These are phyloP conservation scores for Paulownia fortunei DNA, from an alignment of 257 asterid genomes.

Conservation along the genomic window DNA sequence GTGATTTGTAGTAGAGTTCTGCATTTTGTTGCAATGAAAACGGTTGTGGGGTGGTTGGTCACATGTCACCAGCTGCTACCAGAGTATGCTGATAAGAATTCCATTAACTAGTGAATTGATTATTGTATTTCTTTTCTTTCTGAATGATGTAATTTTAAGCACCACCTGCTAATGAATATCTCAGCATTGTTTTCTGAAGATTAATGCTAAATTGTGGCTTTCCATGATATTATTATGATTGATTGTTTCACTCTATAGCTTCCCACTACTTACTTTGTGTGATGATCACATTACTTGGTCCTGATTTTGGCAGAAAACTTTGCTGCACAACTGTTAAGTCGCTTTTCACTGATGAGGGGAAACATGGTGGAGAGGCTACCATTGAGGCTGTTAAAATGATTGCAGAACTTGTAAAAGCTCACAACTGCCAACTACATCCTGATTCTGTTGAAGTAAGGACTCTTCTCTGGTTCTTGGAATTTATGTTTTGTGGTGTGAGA, in stretches of 20 bases:
- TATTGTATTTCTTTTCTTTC: background rate
- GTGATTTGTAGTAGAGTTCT: background rate
- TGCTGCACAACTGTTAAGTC: conserved; percentile 74
- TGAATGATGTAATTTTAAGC: background rate
- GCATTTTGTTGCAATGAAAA: conserved; percentile 1
- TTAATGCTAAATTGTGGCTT: conserved; percentile 8
- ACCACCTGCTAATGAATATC: background rate
- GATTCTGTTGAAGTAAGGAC: conserved; percentile 82
- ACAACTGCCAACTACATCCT: conserved; percentile 85
- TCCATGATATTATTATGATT: background rate
- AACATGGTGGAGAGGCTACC: conserved; percentile 96
- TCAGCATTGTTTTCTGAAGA: background rate
- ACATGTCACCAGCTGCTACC: background rate
- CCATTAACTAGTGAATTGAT: background rate
- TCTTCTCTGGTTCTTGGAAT: conserved; percentile 4
- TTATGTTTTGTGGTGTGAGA: conserved; percentile 8
- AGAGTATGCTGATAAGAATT: conserved; percentile 5
- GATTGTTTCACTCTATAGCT: conserved; percentile 3
- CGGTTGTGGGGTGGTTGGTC: background rate
- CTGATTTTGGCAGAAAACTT: conserved; percentile 58
- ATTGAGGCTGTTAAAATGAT: conserved; percentile 89
- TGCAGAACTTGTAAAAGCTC: conserved; percentile 81
- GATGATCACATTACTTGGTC: conserved; percentile 12
- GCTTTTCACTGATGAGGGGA: conserved; percentile 82
- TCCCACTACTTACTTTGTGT: background rate